Conservation (phyloP, 2,329 filamentous ascomycete species). For the Ophiostoma sp. region DNA sequence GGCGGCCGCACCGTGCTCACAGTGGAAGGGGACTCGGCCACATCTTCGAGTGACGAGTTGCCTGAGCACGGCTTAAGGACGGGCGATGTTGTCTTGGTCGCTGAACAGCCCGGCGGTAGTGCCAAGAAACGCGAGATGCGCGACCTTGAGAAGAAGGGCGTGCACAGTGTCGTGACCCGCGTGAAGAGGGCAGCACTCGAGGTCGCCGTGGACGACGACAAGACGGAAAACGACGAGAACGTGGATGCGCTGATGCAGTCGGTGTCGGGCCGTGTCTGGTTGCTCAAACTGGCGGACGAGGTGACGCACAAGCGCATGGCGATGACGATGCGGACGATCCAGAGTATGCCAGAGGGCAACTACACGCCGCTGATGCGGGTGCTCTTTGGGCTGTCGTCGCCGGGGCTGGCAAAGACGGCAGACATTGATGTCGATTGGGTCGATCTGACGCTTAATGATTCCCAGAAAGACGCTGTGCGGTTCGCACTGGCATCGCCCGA, state of each 20-base stretch:
- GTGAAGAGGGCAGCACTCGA: slow-evolving; percentile 59
- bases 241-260: slow-evolving; percentile 39
- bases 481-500: slow-evolving; percentile 83
- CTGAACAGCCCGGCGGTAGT: slow-evolving; percentile 71
- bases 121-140: slow-evolving; percentile 72
- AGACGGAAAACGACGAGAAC: slow-evolving; percentile 60
- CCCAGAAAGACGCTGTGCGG: slow-evolving; percentile 67
- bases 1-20: slow-evolving; percentile 91
- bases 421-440: slow-evolving; percentile 58
- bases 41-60: slow-evolving; percentile 45
- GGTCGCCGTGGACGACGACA: slow-evolving; percentile 64
- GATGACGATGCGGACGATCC: slow-evolving; percentile 59
- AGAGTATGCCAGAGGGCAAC: slow-evolving; percentile 57
- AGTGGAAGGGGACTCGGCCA: slow-evolving; percentile 64
- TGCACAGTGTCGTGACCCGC: slow-evolving; percentile 68
- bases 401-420: slow-evolving; percentile 37
- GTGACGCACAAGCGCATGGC: slow-evolving; percentile 68
- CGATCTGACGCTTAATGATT: slow-evolving; percentile 62
- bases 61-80: slow-evolving; percentile 74
- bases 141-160: slow-evolving; percentile 68
- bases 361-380: slow-evolving; percentile 63
- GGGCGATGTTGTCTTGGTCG: slow-evolving; percentile 75
- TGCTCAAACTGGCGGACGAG: slow-evolving; percentile 68
- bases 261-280: slow-evolving; percentile 52
- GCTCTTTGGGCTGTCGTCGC: slow-evolving; percentile 60